A percentile compares a stretch with the other conserved stretches of the same genome.
Conservation (phyloP, 148 eudicot species). For the Fagopyrum homotropicum region DNA sequence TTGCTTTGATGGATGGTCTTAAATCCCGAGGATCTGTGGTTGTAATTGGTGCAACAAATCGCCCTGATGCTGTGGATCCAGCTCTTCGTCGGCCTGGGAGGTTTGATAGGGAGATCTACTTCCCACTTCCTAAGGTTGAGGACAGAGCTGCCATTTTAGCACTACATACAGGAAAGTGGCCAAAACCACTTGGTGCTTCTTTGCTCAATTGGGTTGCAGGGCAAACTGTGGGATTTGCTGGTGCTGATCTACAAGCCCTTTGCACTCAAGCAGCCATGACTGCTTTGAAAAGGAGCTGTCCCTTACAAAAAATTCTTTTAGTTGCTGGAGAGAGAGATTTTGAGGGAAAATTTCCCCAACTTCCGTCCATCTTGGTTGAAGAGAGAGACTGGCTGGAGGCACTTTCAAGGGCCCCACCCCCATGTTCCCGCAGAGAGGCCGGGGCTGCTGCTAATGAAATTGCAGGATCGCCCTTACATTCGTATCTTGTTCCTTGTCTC, state of each 20-base stretch:
- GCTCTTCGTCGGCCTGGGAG: constrained; percentile 97
- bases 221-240: constrained; percentile 88
- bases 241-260: constrained; percentile 98
- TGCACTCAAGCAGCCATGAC: constrained; percentile 88
- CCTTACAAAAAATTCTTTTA: constrained; percentile 59
- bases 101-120: constrained; percentile 93
- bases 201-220: constrained; percentile 66
- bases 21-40: constrained; percentile 95
- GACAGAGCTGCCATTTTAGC: constrained; percentile 89
- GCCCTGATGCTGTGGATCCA: constrained; percentile 95
- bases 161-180: constrained; percentile 87
- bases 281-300: constrained; percentile 71
- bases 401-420: constrained; percentile 77
- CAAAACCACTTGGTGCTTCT: constrained; percentile 72
- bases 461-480: constrained; percentile 55
- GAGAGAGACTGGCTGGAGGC: constrained; percentile 98
- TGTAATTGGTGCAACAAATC: constrained; percentile 98
- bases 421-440: constrained; percentile 86
- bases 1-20: constrained; percentile 90
- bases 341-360: constrained; percentile 45
- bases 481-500: constrained; percentile 64
- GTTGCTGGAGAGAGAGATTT: constrained; percentile 39
- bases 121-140: constrained; percentile 73
- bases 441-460: constrained; percentile 88
- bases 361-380: constrained; percentile 70